A percentile compares a stretch with the other conserved stretches of the same genome.
phyloP scores from a whole-genome alignment of 345 rosid genomes.

The Salix udensis region DNA sequence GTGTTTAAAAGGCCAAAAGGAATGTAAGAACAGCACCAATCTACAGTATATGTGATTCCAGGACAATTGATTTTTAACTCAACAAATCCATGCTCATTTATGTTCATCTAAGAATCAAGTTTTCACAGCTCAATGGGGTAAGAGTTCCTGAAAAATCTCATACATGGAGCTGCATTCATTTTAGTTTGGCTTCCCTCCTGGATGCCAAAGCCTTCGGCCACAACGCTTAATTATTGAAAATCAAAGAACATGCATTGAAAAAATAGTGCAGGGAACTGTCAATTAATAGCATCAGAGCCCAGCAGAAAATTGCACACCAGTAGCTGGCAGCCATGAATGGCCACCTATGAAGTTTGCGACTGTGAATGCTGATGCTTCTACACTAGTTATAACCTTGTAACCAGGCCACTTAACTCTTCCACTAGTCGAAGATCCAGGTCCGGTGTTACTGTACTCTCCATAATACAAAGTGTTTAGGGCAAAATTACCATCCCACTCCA shows the following conservation, averaged over 20 bases:
- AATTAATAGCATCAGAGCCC: constrained; percentile 36
- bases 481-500: constrained; percentile 66
- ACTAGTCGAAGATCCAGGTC: constrained; percentile 59
- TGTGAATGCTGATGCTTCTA: constrained; percentile 58
- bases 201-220: background rate
- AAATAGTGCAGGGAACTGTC: background rate
- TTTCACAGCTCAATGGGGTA: too few species aligned
- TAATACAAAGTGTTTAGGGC: constrained; percentile 63
- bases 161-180: background rate
- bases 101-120: too few species aligned
- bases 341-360: constrained; percentile 74
- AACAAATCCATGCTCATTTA: too few species aligned
- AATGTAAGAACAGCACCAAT: too few species aligned
- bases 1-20: too few species aligned
- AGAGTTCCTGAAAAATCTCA: too few species aligned
- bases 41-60: too few species aligned
- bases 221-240: background rate
- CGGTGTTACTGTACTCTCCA: constrained; percentile 69
- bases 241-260: background rate
- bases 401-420: constrained; percentile 72
- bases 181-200: background rate
- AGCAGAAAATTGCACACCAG: constrained; percentile 60
- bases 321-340: constrained; percentile 59
- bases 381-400: constrained; percentile 50
- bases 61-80: too few species aligned